Evolutionary conservation across 306 rosid genomes (phyloP).

Genomic region (Cyamopsis tetragonoloba): DNA sequence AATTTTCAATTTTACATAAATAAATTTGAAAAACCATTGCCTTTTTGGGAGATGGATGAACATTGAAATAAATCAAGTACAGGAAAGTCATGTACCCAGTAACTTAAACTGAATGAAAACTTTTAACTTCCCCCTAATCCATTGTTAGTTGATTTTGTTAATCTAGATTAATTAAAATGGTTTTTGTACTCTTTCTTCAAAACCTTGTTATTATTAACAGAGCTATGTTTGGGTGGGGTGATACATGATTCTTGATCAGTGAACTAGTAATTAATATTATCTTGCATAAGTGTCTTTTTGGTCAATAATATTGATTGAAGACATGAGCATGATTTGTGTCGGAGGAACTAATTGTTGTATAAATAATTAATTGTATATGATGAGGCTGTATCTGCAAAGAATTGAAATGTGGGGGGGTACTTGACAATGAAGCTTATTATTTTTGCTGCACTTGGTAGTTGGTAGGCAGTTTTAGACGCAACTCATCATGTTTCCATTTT

Average conservation of each 20-base stretch:
- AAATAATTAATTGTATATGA: conserved; percentile 31
- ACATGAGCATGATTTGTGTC: conserved; percentile 39
- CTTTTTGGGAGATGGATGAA: too few species aligned
- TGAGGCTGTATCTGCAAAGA: conserved; percentile 16
- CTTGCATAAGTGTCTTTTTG: conserved; percentile 27
- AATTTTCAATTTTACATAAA: too few species aligned
- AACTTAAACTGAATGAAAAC: too few species aligned
- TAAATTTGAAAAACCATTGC: too few species aligned
- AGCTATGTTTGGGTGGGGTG: conserved; percentile 28
- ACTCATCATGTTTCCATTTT: conserved; percentile 26
- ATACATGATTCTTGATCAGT: conserved; percentile 28
- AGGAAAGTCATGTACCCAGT: too few species aligned
- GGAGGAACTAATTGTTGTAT: conserved; percentile 34
- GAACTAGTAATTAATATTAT: conserved; percentile 26
- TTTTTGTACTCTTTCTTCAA: neutral
- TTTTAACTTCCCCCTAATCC: too few species aligned
- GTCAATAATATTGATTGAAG: conserved; percentile 40
- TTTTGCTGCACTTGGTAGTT: conserved; percentile 20
- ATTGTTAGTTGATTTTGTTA: neutral
- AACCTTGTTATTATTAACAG: neutral
- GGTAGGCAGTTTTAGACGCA: conserved; percentile 27
- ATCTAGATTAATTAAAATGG: neutral
- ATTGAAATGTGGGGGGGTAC: conserved; percentile 39
- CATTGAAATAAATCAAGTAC: too few species aligned
- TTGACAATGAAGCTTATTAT: conserved; percentile 27